Evolutionary conservation across 2,329 filamentous ascomycete species (phyloP), one percentile per base, ranked within the genome.

Genomic region (Ceratocystis cacaofunesta): DNA sequence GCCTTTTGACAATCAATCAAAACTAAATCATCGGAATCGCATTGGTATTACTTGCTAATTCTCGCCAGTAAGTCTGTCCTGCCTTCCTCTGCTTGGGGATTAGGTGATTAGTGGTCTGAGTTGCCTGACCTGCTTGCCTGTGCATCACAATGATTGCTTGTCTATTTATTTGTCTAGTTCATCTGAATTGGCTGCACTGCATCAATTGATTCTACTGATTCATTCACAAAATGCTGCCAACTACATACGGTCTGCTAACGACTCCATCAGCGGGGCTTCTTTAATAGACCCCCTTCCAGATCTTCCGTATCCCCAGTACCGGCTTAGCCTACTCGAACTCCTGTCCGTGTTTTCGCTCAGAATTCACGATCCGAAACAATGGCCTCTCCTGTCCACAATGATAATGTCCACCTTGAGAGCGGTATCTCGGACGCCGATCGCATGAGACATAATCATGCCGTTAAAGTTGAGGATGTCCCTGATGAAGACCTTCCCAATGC

Each of bases 331-430:
- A 61, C 28, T 61, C 32, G 66, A 65, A 52, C 55, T 58, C 63
- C 60, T 67, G 66, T 67, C 61, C 65, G 66, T 63, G 63, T 67
- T 64, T 28, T 67, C 65, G 46, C 36, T 50, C 52, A 58, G 65
- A 67, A 55, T 64, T 61, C 68, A 67, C 65, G 63, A 61, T 63
- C 65, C 67, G 62, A 65, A 81, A 85, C 75, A 86, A 89, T 70
- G 75, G 74, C 68, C 76, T 75, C 68, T 76, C 79, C 57, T 61
- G 85, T 83, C 48, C 80, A 82, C 32, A 91, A 96, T 72, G 90
- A 95, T 75, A 89, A 95, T 52, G 83, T 89, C 78, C 82, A 76
- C 77, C 82, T 71, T 78, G 63, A 82, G 15, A 46, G 12, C 32
- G 17, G 43, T 19, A 25, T 32, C 32, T 30, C 61, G 32, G 73